Conservation (phyloP, 2,329 filamentous ascomycete species). For the Epichloe festucae region DNA sequence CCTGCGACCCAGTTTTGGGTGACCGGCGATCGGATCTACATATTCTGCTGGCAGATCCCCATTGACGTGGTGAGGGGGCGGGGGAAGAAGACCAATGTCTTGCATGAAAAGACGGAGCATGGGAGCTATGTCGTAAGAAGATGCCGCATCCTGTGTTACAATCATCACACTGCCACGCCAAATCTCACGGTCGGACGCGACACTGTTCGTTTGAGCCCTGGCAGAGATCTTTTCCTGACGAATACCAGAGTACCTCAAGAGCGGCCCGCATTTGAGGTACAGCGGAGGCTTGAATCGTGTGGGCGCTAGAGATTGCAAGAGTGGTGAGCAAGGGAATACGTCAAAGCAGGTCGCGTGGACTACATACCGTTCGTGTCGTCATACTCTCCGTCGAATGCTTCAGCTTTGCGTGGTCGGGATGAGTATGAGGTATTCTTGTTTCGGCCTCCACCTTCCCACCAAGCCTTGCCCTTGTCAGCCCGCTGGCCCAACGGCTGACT, state of each 20-base stretch:
- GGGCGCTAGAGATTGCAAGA: slow-evolving; percentile 24
- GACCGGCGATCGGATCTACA: slow-evolving; percentile 77
- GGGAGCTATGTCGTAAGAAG: slow-evolving; percentile 68
- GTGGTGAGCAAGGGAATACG: neutral
- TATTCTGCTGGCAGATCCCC: slow-evolving; percentile 66
- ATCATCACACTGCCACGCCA: slow-evolving; percentile 96
- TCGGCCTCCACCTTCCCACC: slow-evolving; percentile 59
- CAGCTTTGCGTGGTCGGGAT: slow-evolving; percentile 39
- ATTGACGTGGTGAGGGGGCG: slow-evolving; percentile 55
- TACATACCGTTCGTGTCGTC: slow-evolving; percentile 46
- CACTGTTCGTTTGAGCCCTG: slow-evolving; percentile 13
- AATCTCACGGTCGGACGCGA: slow-evolving; percentile 50
- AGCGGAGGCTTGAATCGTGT: slow-evolving; percentile 73
- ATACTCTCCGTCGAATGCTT: slow-evolving; percentile 54
- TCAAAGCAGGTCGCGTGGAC: neutral
- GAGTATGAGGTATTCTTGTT: slow-evolving; percentile 33
- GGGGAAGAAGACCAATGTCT: slow-evolving; percentile 69
- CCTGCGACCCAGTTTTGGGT: slow-evolving; percentile 72
- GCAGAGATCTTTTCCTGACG: slow-evolving; percentile 43
- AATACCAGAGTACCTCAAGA: slow-evolving; percentile 81
- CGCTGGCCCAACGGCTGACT: slow-evolving; percentile 16
- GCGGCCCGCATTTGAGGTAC: slow-evolving; percentile 78
- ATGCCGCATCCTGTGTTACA: slow-evolving; percentile 74
- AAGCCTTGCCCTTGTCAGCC: slow-evolving; percentile 44
- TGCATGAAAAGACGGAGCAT: slow-evolving; percentile 77